phyloP scores from a whole-genome alignment of 768 basidiomycete species.

The Stropharia rugosoannulata region DNA sequence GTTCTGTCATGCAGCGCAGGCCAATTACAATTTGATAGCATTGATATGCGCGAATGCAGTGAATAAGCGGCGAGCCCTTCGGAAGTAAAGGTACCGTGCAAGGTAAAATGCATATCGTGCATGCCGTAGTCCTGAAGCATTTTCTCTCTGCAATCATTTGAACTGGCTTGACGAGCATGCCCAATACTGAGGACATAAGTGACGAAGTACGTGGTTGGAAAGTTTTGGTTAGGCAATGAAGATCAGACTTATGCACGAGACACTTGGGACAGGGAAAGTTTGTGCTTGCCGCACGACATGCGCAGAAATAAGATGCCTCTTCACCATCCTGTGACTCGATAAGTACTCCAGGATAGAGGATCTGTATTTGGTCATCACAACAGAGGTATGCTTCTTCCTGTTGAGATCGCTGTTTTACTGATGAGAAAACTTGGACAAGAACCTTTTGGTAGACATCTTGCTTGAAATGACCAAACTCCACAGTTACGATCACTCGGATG shows the following conservation, averaged over 20 bases:
- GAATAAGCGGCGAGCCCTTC: constrained; percentile 20
- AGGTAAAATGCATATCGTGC: constrained; percentile 22
- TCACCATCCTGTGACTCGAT: constrained; percentile 29
- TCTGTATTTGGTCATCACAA: constrained; percentile 15
- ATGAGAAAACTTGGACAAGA: constrained; percentile 18
- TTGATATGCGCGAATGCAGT: constrained; percentile 23
- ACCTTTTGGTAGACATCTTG: constrained; percentile 28
- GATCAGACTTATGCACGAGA: constrained; percentile 20
- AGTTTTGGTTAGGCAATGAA: constrained; percentile 14
- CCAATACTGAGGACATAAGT: constrained; percentile 18
- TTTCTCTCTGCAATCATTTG: constrained; percentile 13
- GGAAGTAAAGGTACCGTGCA: constrained; percentile 28
- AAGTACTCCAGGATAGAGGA: constrained; percentile 26
- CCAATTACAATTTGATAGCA: constrained; percentile 22
- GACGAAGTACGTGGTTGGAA: constrained; percentile 16
- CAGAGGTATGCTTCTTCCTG: constrained; percentile 22
- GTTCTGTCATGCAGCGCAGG: constrained; percentile 24
- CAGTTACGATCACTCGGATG: constrained; percentile 18
- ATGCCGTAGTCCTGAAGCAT: constrained; percentile 20
- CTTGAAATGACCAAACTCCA: constrained; percentile 26
- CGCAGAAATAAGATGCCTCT: constrained; percentile 25
- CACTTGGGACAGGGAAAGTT: constrained; percentile 30
- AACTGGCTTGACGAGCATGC: constrained; percentile 7
- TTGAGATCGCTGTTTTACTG: constrained; percentile 17
- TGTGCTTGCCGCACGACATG: constrained; percentile 21